These are phyloP conservation scores for Pachyrhizus erosus DNA, from an alignment of 306 rosid species.

Conservation along the genomic window DNA sequence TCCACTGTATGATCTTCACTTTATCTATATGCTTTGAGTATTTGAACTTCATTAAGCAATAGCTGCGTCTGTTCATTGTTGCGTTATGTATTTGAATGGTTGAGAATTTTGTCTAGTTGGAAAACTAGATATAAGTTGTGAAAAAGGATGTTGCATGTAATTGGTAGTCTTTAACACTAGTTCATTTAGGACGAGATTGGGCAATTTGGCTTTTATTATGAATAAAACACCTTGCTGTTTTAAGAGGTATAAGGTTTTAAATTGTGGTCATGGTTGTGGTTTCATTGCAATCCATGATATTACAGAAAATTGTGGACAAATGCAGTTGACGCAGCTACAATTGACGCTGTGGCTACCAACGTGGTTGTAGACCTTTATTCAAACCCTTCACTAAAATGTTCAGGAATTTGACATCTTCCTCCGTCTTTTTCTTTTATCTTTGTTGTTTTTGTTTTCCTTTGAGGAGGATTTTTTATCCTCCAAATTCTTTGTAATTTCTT, in stretches of 20 bases:
- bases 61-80: constrained; percentile 15
- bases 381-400: background rate
- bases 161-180: constrained; percentile 10
- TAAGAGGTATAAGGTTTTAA: background rate
- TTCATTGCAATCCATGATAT: background rate
- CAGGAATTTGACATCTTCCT: background rate
- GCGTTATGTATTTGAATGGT: constrained; percentile 2
- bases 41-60: constrained; percentile 27
- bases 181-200: constrained; percentile 9
- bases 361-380: background rate
- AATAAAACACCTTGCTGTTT: background rate
- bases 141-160: constrained; percentile 2
- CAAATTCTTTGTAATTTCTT: constrained; percentile 1
- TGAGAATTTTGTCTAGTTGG: background rate
- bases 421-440: background rate
- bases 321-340: background rate
- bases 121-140: constrained; percentile 4
- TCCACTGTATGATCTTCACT: constrained; percentile 72
- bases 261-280: background rate
- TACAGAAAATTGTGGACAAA: background rate
- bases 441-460: background rate
- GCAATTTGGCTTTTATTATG: constrained; percentile 1
- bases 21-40: constrained; percentile 25
- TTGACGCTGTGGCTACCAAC: background rate
- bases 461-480: background rate